Conservation (phyloP, 495 filamentous ascomycete genomes). For the Tuber aestivum region DNA sequence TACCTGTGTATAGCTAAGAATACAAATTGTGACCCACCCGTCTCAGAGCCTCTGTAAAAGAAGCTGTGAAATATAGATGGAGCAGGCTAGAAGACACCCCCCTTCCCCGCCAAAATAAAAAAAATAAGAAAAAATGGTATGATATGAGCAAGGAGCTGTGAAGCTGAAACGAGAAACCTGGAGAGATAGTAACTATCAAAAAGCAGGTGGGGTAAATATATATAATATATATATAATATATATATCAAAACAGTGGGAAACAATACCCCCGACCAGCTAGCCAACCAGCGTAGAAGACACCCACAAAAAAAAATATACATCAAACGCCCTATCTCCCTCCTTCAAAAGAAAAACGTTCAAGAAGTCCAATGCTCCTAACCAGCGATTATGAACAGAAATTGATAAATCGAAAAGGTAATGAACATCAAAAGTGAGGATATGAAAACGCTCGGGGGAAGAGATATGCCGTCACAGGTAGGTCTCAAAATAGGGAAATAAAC, state of each 20-base stretch:
- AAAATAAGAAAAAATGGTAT: too few relatives aligned
- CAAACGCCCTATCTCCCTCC: constrained; percentile 31
- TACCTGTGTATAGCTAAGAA: constrained; percentile 35
- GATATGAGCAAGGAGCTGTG: neutral
- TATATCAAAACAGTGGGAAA: constrained; percentile 14
- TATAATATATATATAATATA: constrained; percentile 25
- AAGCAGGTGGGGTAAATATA: constrained; percentile 14
- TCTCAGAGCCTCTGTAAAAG: constrained; percentile 25
- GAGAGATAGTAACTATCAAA: constrained; percentile 22
- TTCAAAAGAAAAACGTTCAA: constrained; percentile 21
- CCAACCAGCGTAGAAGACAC: constrained; percentile 7
- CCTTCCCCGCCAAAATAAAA: too few relatives aligned
- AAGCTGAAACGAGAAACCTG: neutral
- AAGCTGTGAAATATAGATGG: constrained; percentile 19
- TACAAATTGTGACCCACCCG: constrained; percentile 29
- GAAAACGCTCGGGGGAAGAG: constrained; percentile 11
- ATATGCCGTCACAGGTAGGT: neutral
- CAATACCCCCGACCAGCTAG: constrained; percentile 27
- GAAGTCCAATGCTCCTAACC: constrained; percentile 27
- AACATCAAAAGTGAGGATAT: constrained; percentile 13
- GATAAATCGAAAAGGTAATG: constrained; percentile 25
- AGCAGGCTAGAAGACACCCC: neutral
- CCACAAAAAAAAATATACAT: constrained; percentile 16
- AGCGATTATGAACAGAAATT: constrained; percentile 20
- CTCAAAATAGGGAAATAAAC: constrained; percentile 20